These are phyloP conservation scores for Chrysanthemum seticuspe DNA, from an alignment of 129 eudicot species.

Conservation along the genomic window DNA sequence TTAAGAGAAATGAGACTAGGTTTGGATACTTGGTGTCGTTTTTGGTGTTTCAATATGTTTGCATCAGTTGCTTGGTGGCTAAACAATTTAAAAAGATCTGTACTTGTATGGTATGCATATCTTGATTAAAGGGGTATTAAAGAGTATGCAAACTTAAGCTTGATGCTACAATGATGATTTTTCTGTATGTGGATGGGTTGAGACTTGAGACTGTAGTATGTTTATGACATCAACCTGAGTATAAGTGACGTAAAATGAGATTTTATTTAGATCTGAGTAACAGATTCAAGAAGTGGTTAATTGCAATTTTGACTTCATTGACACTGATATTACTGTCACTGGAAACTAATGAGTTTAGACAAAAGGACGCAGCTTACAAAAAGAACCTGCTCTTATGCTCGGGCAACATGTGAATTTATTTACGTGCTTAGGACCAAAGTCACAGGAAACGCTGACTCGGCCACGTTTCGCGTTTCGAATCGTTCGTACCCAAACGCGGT, in stretches of 20 bases:
- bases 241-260: neutral
- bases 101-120: neutral
- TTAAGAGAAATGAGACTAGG: neutral
- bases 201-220: neutral
- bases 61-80: slow-evolving; percentile 3
- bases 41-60: neutral
- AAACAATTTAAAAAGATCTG: neutral
- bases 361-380: neutral
- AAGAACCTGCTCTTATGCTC: neutral
- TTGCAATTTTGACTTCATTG: neutral
- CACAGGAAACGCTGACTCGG: too few relatives aligned
- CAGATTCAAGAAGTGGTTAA: neutral
- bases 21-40: neutral
- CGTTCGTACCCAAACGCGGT: too few relatives aligned
- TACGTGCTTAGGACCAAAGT: too few relatives aligned
- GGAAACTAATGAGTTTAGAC: neutral
- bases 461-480: too few relatives aligned
- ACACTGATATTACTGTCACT: neutral
- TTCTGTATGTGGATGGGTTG: neutral
- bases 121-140: neutral
- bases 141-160: neutral
- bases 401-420: neutral
- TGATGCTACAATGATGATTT: neutral
- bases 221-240: neutral
- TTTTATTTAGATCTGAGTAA: neutral